Conservation (phyloP, 1,284 basidiomycete species). For the Puccinia polysora region DNA sequence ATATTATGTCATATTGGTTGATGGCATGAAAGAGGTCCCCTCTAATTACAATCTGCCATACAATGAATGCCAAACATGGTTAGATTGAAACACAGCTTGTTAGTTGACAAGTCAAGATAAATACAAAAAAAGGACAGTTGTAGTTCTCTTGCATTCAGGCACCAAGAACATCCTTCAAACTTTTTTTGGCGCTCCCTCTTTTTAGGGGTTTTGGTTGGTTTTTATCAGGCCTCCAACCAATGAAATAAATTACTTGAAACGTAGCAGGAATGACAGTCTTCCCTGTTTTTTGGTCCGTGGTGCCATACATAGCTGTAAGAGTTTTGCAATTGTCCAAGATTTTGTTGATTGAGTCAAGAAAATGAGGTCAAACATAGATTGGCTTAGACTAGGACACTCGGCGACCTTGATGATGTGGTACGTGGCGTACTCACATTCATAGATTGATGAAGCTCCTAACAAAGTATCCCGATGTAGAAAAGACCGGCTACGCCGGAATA, state of each 20-base stretch:
- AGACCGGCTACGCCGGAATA: conserved; percentile 58
- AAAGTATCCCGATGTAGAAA: conserved; percentile 79
- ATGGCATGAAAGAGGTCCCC: too few relatives aligned
- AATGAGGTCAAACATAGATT: background rate
- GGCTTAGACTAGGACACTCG: too few relatives aligned
- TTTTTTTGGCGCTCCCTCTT: conserved; percentile 75
- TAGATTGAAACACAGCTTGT: too few relatives aligned
- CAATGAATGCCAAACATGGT: too few relatives aligned
- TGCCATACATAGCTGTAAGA: conserved; percentile 70
- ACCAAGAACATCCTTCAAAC: conserved; percentile 63
- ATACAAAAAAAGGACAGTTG: too few relatives aligned
- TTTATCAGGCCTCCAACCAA: conserved; percentile 94
- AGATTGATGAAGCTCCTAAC: conserved; percentile 84
- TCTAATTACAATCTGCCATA: too few relatives aligned
- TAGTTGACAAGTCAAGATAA: too few relatives aligned
- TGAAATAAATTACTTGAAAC: conserved; percentile 93
- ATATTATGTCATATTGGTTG: too few relatives aligned
- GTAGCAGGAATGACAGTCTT: conserved; percentile 72
- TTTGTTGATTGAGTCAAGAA: background rate
- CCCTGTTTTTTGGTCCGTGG: conserved; percentile 62
- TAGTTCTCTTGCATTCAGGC: too few relatives aligned
- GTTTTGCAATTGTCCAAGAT: too few relatives aligned
- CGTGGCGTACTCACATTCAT: conserved; percentile 66
- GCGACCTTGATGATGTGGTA: too few relatives aligned
- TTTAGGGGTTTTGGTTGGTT: conserved; percentile 77